Conservation (phyloP, 495 filamentous ascomycete genomes). For the Neurospora cerealis region DNA sequence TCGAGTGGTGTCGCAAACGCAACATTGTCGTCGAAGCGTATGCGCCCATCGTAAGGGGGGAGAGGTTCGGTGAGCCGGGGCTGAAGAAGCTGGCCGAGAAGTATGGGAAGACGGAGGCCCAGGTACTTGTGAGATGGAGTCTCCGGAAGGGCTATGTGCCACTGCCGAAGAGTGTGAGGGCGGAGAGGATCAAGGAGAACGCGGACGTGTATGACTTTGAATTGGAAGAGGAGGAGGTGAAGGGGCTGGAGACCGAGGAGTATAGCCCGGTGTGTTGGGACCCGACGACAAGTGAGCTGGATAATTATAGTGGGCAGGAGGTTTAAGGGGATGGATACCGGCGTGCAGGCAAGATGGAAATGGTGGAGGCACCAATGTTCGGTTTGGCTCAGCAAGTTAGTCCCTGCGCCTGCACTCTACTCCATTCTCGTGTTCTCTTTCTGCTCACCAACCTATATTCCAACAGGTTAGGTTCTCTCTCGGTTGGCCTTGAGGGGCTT, state of each 20-base stretch:
- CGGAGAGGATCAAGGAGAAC: constrained; percentile 63
- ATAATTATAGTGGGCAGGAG: constrained; percentile 1
- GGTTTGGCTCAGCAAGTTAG: too few species aligned
- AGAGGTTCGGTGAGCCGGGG: constrained; percentile 54
- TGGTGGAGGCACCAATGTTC: too few species aligned
- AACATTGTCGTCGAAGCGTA: constrained; percentile 73
- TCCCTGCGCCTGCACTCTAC: too few species aligned
- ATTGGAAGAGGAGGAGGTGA: constrained; percentile 51
- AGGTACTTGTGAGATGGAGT: constrained; percentile 79
- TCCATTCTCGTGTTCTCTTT: too few species aligned
- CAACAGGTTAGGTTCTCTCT: too few species aligned
- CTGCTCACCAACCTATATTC: too few species aligned
- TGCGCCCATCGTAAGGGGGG: constrained; percentile 60
- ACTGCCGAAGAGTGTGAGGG: constrained; percentile 66
- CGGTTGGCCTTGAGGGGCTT: too few species aligned
- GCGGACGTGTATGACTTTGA: constrained; percentile 74
- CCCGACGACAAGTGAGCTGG: constrained; percentile 28
- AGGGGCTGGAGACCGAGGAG: constrained; percentile 40
- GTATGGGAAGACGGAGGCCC: constrained; percentile 62
- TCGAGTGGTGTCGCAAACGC: constrained; percentile 59
- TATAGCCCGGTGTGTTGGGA: constrained; percentile 69
- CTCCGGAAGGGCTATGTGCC: constrained; percentile 71
- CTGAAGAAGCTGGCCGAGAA: constrained; percentile 54
- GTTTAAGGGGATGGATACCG: background rate
- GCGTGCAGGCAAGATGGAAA: too few species aligned